A percentile compares a stretch with the other conserved stretches of the same genome.
Evolutionary conservation across 306 rosid genomes (phyloP).

Genomic region (Vachellia pachyceras): DNA sequence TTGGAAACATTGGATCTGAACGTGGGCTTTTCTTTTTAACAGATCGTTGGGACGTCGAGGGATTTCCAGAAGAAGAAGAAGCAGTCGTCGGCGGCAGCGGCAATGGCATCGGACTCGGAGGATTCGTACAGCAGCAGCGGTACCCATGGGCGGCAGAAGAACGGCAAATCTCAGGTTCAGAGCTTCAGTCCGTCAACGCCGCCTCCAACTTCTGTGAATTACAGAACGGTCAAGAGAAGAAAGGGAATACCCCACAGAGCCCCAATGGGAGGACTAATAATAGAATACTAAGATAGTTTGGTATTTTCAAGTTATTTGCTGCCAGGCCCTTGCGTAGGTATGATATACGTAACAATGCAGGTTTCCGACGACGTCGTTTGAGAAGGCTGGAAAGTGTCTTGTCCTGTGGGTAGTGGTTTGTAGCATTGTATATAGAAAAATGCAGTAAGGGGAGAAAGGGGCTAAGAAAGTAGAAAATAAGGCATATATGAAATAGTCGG

Average conservation of each 20-base stretch:
- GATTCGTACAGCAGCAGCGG: slow-evolving; percentile 77
- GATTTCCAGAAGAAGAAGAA: slow-evolving; percentile 58
- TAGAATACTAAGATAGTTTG: slow-evolving; percentile 56
- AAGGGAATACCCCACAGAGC: slow-evolving; percentile 98
- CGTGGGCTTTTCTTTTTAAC: slow-evolving; percentile 16
- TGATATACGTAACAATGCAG: slow-evolving; percentile 29
- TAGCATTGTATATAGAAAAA: slow-evolving; percentile 64
- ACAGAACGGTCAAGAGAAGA: slow-evolving; percentile 82
- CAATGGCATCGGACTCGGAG: slow-evolving; percentile 75
- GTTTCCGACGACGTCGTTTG: slow-evolving; percentile 32
- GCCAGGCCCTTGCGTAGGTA: slow-evolving; percentile 30
- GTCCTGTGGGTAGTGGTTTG: slow-evolving; percentile 30
- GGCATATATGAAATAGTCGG: slow-evolving; percentile 39
- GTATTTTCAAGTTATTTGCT: slow-evolving; percentile 42
- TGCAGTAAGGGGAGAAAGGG: slow-evolving; percentile 40
- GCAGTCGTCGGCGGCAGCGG: slow-evolving; percentile 36
- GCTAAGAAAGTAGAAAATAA: slow-evolving; percentile 41
- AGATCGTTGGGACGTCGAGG: slow-evolving; percentile 77
- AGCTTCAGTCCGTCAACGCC: slow-evolving; percentile 90
- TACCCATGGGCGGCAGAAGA: slow-evolving; percentile 62
- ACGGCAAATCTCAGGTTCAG: slow-evolving; percentile 44
- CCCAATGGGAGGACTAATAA: slow-evolving; percentile 85
- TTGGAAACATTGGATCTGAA: slow-evolving; percentile 24
- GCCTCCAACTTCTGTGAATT: slow-evolving; percentile 75
- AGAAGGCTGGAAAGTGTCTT: neutral